Evolutionary conservation across 1,284 basidiomycete genomes (phyloP).

Genomic region (Neotropicomus parvogracilis): DNA sequence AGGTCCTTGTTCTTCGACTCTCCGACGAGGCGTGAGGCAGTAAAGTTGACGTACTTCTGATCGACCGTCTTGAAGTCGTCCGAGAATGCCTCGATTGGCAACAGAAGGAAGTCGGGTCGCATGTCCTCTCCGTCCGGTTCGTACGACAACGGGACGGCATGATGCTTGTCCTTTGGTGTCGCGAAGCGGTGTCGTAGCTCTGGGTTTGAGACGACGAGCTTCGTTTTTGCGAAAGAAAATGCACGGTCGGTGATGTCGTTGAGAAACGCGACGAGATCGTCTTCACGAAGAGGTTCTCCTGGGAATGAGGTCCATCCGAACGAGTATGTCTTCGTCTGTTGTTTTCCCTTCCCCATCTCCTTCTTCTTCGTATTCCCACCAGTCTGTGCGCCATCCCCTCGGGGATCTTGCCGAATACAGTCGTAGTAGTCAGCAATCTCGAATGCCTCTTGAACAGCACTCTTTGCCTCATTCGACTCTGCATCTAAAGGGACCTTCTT

Average conservation of each 20-base stretch:
- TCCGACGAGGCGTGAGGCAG: too few relatives aligned
- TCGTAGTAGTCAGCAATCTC: background rate
- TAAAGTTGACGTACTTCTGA: too few relatives aligned
- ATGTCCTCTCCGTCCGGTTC: too few relatives aligned
- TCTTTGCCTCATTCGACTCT: background rate
- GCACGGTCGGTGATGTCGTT: conserved; percentile 8
- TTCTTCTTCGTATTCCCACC: background rate
- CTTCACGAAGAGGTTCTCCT: conserved; percentile 1
- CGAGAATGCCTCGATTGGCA: too few relatives aligned
- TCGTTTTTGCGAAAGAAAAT: background rate
- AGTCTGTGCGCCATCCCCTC: accelerated
- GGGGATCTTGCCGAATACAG: background rate
- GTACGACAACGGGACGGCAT: too few relatives aligned
- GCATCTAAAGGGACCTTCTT: background rate
- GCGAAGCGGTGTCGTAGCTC: conserved; percentile 9
- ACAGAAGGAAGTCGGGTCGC: too few relatives aligned
- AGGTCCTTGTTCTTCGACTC: too few relatives aligned
- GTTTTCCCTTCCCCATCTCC: background rate
- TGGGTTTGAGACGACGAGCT: background rate
- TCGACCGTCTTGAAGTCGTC: too few relatives aligned
- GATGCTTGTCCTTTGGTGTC: too few relatives aligned
- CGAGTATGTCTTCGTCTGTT: conserved; percentile 1
- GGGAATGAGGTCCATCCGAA: conserved; percentile 15
- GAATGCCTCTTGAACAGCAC: conserved; percentile 2
- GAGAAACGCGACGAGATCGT: conserved; percentile 12